Conservation (phyloP, 1,284 basidiomycete genomes). For the Cryptococcus amylolentus region DNA sequence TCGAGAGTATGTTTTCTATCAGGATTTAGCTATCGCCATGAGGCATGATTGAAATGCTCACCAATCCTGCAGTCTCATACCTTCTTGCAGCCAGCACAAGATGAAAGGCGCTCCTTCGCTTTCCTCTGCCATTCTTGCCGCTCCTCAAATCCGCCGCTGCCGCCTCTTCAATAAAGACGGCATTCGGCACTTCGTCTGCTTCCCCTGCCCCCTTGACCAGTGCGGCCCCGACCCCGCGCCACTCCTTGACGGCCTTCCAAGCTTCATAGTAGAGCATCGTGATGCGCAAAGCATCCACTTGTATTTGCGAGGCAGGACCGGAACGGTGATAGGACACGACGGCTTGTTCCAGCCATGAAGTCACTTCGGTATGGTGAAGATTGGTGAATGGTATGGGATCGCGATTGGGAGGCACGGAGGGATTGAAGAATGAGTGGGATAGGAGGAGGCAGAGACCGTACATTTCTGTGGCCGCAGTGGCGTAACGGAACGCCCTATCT, state of each 20-base stretch:
- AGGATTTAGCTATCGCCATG: neutral
- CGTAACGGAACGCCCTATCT: conserved; percentile 49
- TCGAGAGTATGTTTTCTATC: conserved; percentile 50
- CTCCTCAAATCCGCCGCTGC: conserved; percentile 50
- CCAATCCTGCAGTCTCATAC: conserved; percentile 55
- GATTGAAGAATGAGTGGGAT: conserved; percentile 39
- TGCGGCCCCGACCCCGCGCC: conserved; percentile 37
- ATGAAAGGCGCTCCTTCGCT: conserved; percentile 51
- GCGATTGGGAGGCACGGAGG: conserved; percentile 32
- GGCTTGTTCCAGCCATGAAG: conserved; percentile 48
- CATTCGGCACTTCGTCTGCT: conserved; percentile 54
- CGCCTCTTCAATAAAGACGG: conserved; percentile 55
- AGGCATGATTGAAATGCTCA: conserved; percentile 28
- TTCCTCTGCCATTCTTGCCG: conserved; percentile 26
- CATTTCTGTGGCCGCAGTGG: conserved; percentile 51
- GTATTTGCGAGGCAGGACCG: conserved; percentile 31
- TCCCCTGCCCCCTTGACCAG: conserved; percentile 48
- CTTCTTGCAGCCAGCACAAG: conserved; percentile 53
- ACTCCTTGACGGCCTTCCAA: conserved; percentile 47
- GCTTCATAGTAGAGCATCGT: conserved; percentile 50
- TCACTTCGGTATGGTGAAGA: conserved; percentile 46
- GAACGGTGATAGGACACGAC: conserved; percentile 35
- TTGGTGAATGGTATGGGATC: conserved; percentile 31
- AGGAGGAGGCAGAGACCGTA: conserved; percentile 46
- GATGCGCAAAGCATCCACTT: conserved; percentile 48